Evolutionary conservation across 352 stramenopile genomes (phyloP).

Genomic region (Nannochloropsis limnetica): DNA sequence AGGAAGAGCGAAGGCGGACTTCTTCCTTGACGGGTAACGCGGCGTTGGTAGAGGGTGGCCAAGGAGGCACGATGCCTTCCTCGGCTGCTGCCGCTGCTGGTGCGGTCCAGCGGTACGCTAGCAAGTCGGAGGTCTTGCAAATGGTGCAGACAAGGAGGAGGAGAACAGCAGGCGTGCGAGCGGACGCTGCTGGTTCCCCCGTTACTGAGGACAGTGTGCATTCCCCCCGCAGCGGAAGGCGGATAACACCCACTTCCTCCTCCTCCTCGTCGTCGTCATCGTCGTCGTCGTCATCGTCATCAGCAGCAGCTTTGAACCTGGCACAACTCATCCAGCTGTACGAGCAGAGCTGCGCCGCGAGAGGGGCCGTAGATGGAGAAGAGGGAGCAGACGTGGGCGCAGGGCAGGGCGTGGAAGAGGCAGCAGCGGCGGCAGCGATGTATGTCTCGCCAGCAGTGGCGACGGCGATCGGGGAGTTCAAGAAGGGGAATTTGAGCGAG

Average conservation of each 20-base stretch:
- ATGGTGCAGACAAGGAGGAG: slow-evolving; percentile 19
- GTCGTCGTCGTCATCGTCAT: neutral
- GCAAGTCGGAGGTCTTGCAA: slow-evolving; percentile 24
- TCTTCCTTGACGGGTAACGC: neutral
- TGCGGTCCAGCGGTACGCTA: neutral
- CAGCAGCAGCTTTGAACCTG: neutral
- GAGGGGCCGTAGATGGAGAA: neutral
- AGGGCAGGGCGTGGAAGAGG: neutral
- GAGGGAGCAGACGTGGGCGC: neutral
- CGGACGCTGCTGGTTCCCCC: neutral
- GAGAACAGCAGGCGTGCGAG: neutral
- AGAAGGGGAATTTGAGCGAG: slow-evolving; percentile 59
- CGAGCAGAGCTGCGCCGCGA: neutral
- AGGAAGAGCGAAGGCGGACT: neutral
- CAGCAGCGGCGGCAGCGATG: neutral
- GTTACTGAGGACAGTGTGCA: neutral
- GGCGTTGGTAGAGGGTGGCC: neutral
- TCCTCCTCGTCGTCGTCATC: neutral
- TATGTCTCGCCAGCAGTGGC: neutral
- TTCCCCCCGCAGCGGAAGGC: neutral
- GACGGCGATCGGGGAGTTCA: slow-evolving; percentile 45
- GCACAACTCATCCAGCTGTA: neutral
- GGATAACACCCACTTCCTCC: neutral
- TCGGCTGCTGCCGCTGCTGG: neutral
- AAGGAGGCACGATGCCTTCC: neutral